phyloP scores from a whole-genome alignment of 2,329 filamentous ascomycete species.

The Niveomyces coronatus region DNA sequence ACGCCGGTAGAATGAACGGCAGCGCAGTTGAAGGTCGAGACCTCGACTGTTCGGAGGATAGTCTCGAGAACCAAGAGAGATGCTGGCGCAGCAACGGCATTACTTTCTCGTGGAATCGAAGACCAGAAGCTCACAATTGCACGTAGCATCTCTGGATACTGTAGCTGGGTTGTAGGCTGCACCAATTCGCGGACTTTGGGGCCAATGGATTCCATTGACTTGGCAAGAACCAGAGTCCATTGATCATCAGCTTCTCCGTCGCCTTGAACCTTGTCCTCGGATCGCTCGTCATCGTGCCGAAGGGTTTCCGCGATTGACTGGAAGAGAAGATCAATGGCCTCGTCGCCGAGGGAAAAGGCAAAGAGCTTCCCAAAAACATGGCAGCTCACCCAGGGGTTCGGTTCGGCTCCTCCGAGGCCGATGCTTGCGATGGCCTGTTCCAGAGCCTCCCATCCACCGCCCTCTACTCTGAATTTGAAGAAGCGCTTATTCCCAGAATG shows the following conservation, averaged over 20 bases:
- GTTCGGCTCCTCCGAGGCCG: conserved; percentile 52
- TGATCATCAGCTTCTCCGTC: conserved; percentile 26
- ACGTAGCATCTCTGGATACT: conserved; percentile 53
- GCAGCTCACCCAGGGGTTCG: conserved; percentile 56
- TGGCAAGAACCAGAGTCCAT: conserved; percentile 27
- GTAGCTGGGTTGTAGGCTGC: conserved; percentile 39
- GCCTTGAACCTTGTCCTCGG: conserved; percentile 19
- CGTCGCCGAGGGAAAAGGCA: conserved; percentile 70
- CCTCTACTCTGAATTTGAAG: conserved; percentile 66
- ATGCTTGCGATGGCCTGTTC: conserved; percentile 62
- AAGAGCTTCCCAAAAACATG: conserved; percentile 77
- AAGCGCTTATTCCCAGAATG: conserved; percentile 83
- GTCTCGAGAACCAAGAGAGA: conserved; percentile 58
- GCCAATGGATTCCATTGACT: conserved; percentile 26
- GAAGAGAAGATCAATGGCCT: conserved; percentile 62
- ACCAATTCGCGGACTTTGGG: conserved; percentile 38
- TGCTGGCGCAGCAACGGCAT: conserved; percentile 36
- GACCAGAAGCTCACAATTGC: conserved; percentile 55
- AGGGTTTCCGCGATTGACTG: conserved; percentile 33
- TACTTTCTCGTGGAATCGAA: conserved; percentile 41
- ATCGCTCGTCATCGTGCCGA: conserved; percentile 20
- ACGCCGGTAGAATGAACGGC: conserved; percentile 64
- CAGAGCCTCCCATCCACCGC: conserved; percentile 68
- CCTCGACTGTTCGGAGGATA: conserved; percentile 44
- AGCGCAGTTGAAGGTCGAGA: conserved; percentile 59